A percentile compares a stretch with the other conserved stretches of the same genome.
Conservation (phyloP, 169 alveolate genomes). For the Neospora caninum region DNA sequence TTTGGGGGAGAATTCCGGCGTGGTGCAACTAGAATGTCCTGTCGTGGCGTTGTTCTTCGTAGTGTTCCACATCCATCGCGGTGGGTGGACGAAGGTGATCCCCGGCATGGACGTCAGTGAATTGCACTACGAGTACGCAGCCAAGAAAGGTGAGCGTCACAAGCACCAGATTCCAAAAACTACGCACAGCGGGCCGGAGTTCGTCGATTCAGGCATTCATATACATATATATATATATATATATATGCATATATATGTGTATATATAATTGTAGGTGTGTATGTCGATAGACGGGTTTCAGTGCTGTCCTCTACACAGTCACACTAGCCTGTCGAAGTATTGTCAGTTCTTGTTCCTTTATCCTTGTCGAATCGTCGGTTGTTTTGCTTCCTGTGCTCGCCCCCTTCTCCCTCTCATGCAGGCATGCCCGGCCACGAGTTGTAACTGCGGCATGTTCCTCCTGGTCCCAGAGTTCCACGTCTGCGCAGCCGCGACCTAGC, state of each 20-base stretch:
- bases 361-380: too few species aligned
- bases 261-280: not conserved
- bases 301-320: not conserved
- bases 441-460: not conserved
- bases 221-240: not conserved
- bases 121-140: constrained; percentile 73
- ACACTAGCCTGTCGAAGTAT: too few species aligned
- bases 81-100: constrained; percentile 70
- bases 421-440: constrained; percentile 15
- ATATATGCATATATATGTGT: not conserved
- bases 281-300: not conserved
- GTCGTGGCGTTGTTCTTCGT: not conserved
- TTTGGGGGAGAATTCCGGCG: too few species aligned
- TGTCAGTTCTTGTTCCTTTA: too few species aligned
- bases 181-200: too few species aligned
- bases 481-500: not conserved
- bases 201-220: not conserved
- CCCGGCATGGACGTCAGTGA: constrained; percentile 72
- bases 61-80: constrained; percentile 94
- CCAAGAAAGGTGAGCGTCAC: constrained; percentile 48
- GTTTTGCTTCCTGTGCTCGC: not conserved
- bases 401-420: not conserved
- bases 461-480: not conserved
- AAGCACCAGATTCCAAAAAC: too few species aligned
- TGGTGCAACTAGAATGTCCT: too few species aligned